These are phyloP conservation scores for Alisma plantagoaquatica DNA, from an alignment of 106 monocot genomes.

Conservation along the genomic window DNA sequence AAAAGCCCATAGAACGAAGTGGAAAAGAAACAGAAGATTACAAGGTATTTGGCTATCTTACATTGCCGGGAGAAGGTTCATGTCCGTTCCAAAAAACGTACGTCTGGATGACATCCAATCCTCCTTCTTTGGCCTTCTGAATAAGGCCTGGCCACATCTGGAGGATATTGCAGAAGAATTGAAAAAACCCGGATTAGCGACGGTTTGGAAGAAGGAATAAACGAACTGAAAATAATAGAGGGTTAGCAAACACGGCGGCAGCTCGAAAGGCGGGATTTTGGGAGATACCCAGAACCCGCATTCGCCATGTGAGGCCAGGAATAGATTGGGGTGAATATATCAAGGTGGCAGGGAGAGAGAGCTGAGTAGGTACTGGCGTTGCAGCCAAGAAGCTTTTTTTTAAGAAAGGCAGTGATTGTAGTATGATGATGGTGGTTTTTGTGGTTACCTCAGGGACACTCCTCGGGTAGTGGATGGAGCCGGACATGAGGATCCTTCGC, in stretches of 20 bases:
- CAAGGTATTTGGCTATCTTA: not conserved
- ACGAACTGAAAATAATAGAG: no score
- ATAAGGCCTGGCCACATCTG: constrained; percentile 31
- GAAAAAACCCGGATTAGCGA: no score
- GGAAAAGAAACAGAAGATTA: not conserved
- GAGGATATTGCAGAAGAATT: not conserved
- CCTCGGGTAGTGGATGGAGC: constrained; percentile 26
- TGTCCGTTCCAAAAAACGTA: constrained; percentile 41
- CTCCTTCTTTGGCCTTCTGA: constrained; percentile 28
- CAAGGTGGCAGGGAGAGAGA: not conserved
- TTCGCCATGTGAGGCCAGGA: not conserved
- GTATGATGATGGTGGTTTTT: not conserved
- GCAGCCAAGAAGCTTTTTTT: no score
- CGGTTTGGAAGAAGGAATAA: no score
- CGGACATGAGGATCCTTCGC: constrained; percentile 22
- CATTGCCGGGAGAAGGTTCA: constrained; percentile 36
- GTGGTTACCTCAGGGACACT: constrained; percentile 18
- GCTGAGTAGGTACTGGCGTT: no score
- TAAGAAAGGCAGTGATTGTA: no score
- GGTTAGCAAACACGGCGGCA: not conserved
- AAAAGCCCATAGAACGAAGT: no score
- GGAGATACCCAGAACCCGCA: not conserved
- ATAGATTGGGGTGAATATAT: not conserved
- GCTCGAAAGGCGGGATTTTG: not conserved
- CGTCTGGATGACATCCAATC: constrained; percentile 22